Evolutionary conservation across 345 rosid genomes (phyloP).

Genomic region (Zanthoxylum bungeanum): DNA sequence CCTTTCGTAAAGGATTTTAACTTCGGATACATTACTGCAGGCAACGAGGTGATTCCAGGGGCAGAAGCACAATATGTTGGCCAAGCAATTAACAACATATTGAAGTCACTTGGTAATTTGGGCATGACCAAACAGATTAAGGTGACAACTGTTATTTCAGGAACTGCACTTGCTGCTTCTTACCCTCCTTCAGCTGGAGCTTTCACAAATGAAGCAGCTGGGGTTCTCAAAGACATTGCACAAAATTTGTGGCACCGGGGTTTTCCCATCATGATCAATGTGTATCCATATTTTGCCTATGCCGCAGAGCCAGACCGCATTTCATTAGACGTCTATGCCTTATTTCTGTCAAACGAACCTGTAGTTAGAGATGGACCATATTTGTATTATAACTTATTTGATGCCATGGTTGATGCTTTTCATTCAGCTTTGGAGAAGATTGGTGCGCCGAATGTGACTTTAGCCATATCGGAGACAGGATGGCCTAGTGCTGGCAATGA

Average conservation of each 20-base stretch:
- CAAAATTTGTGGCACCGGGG: constrained; percentile 6
- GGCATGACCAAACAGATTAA: constrained; percentile 12
- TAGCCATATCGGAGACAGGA: background rate
- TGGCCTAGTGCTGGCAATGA: constrained; percentile 17
- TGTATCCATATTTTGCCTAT: constrained; percentile 45
- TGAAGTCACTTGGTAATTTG: constrained; percentile 11
- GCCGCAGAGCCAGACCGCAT: constrained; percentile 21
- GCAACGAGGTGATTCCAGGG: constrained; percentile 48
- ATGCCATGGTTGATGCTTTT: constrained; percentile 33
- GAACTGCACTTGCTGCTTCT: constrained; percentile 20
- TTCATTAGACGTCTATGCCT: constrained; percentile 28
- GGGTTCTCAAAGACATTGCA: constrained; percentile 18
- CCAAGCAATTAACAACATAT: constrained; percentile 31
- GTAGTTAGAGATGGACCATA: constrained; percentile 26
- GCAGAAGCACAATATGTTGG: background rate
- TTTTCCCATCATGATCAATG: constrained; percentile 33
- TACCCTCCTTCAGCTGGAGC: constrained; percentile 40
- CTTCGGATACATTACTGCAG: constrained; percentile 26
- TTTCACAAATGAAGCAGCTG: constrained; percentile 8
- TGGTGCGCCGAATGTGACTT: background rate
- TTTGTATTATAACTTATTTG: constrained; percentile 28
- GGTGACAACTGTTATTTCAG: constrained; percentile 27
- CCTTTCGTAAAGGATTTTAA: background rate
- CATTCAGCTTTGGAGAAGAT: constrained; percentile 28
- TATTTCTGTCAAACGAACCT: constrained; percentile 8